Evolutionary conservation across 73 alveolate genomes (phyloP).

Genomic region (Halteria grandinella): DNA sequence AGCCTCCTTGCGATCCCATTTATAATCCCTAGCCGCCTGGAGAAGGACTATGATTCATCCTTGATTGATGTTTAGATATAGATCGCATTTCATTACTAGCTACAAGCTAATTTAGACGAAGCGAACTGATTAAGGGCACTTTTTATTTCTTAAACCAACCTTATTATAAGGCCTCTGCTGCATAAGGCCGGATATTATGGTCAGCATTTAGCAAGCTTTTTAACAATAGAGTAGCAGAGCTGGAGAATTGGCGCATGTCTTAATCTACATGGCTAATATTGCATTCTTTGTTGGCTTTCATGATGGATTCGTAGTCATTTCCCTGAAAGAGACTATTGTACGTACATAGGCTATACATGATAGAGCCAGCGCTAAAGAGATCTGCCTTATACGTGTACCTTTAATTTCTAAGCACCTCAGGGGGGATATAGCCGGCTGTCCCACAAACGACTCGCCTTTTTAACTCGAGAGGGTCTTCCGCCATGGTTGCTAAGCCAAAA

Average conservation of each 20-base stretch:
- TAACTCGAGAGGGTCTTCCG: not conserved
- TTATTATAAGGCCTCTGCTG: conserved; percentile 41
- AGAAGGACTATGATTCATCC: too few species aligned
- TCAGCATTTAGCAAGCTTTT: not conserved
- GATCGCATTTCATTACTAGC: too few species aligned
- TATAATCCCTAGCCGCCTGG: too few species aligned
- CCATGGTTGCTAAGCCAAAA: conserved; percentile 71
- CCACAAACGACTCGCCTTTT: conserved; percentile 74
- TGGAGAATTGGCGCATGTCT: too few species aligned
- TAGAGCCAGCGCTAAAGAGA: conserved; percentile 37
- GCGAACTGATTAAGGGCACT: too few species aligned
- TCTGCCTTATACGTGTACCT: conserved; percentile 45
- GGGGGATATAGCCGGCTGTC: conserved; percentile 72
- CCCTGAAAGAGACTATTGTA: conserved; percentile 20
- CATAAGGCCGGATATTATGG: not conserved
- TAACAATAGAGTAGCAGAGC: too few species aligned
- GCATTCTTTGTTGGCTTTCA: not conserved
- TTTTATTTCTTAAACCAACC: conserved; percentile 36
- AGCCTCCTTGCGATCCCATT: too few species aligned
- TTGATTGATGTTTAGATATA: too few species aligned
- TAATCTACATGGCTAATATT: conserved; percentile 17
- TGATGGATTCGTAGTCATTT: not conserved
- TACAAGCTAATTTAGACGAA: too few species aligned
- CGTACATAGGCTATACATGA: conserved; percentile 17
- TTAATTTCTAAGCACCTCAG: conserved; percentile 48